These are phyloP conservation scores for Xylaria sp. DNA, from an alignment of 2,329 filamentous ascomycete species.

Conservation along the genomic window DNA sequence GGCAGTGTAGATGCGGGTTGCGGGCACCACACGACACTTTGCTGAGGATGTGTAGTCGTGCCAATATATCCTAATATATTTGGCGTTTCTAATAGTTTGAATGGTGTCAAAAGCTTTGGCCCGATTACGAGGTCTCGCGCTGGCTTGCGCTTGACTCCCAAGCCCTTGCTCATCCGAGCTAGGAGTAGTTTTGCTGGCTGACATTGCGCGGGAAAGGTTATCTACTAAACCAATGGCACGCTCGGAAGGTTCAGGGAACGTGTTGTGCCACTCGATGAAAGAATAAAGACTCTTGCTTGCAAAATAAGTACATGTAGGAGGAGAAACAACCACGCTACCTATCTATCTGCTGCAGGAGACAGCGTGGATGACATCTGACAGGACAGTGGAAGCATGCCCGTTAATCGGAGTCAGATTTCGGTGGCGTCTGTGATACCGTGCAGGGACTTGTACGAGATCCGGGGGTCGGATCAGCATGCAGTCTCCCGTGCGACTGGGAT, in stretches of 20 bases:
- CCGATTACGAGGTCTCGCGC: no score
- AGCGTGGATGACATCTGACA: no score
- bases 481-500: no score
- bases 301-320: no score
- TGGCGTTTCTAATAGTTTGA: constrained; percentile 51
- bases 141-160: not conserved
- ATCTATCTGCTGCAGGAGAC: no score
- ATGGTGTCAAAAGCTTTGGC: not conserved
- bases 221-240: not conserved
- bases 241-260: not conserved
- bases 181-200: not conserved
- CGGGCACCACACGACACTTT: constrained; percentile 74
- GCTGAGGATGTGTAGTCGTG: constrained; percentile 79
- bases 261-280: not conserved
- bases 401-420: no score
- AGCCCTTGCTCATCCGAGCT: not conserved
- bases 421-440: no score
- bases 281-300: no score
- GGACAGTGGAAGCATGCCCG: no score
- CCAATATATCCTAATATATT: constrained; percentile 81
- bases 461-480: no score
- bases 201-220: not conserved
- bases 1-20: constrained; percentile 64
- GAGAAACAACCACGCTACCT: no score
- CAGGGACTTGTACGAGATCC: no score